Conservation (phyloP, 192 early-diverging fungal genomes). For the Coemansia erecta region DNA sequence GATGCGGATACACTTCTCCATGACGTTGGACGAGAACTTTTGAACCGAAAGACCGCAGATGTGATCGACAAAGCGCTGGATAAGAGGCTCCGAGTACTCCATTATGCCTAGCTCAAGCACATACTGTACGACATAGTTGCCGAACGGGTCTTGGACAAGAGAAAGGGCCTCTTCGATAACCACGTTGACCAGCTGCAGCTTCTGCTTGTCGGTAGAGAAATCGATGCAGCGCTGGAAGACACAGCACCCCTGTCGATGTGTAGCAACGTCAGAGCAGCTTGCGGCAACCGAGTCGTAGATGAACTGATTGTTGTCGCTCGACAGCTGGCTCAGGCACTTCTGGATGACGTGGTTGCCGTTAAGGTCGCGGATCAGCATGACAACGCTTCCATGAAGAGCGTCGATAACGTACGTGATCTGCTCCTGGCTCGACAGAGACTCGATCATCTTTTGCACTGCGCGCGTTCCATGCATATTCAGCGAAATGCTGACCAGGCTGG, state of each 20-base stretch:
- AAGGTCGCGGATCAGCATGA: conserved; percentile 83
- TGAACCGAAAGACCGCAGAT: conserved; percentile 78
- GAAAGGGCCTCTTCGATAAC: conserved; percentile 70
- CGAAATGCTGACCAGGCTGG: conserved; percentile 75
- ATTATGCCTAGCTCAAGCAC: conserved; percentile 75
- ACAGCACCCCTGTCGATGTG: conserved; percentile 88
- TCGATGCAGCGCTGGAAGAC: conserved; percentile 91
- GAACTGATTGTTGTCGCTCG: conserved; percentile 79
- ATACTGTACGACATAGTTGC: conserved; percentile 93
- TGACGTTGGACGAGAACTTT: conserved; percentile 91
- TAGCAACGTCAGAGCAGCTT: conserved; percentile 81
- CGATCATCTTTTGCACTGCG: conserved; percentile 91
- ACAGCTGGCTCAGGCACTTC: conserved; percentile 79
- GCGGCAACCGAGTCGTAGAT: conserved; percentile 79
- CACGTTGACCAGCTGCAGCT: conserved; percentile 72
- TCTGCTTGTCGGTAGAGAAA: conserved; percentile 68
- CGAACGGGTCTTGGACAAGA: conserved; percentile 86
- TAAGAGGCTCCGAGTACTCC: conserved; percentile 67
- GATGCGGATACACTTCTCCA: conserved; percentile 90
- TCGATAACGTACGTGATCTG: conserved; percentile 67
- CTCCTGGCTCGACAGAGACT: conserved; percentile 60
- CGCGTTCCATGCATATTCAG: conserved; percentile 91
- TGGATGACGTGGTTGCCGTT: conserved; percentile 94
- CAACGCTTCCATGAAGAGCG: conserved; percentile 68
- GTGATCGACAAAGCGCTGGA: conserved; percentile 71